Conservation (phyloP, 1,139 yeast genomes). For the Yamadazyma epiphylla region DNA sequence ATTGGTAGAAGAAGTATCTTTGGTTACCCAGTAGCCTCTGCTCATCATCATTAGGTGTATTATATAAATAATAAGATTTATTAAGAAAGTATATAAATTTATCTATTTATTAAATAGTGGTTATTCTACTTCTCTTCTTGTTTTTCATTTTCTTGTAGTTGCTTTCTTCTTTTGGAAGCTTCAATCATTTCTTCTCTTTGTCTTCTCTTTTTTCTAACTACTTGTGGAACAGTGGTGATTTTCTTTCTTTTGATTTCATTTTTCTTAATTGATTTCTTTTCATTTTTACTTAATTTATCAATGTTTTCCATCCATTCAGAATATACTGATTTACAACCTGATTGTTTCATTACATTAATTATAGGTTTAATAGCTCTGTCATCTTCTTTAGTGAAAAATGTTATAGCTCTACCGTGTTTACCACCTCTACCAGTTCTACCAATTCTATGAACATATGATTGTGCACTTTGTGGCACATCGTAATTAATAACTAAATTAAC, state of each 20-base stretch:
- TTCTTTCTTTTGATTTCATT: conserved; percentile 63
- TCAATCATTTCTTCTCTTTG: conserved; percentile 70
- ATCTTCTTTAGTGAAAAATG: conserved; percentile 92
- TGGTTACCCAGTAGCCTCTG: conserved; percentile 65
- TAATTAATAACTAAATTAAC: conserved; percentile 92
- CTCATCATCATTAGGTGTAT: conserved; percentile 19
- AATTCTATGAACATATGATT: conserved; percentile 93
- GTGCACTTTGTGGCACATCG: conserved; percentile 93
- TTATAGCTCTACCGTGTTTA: conserved; percentile 77
- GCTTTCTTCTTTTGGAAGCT: conserved; percentile 65
- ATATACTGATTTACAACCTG: conserved; percentile 66
- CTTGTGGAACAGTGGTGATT: conserved; percentile 83
- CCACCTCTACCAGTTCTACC: conserved; percentile 99
- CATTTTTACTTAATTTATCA: conserved; percentile 64
- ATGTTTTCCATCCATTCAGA: conserved; percentile 81
- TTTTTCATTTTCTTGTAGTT: not conserved
- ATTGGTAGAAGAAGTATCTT: conserved; percentile 92
- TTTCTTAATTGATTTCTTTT: conserved; percentile 61
- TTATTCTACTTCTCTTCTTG: not conserved
- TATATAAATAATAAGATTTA: conserved; percentile 1
- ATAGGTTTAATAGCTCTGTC: conserved; percentile 72
- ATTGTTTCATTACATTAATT: conserved; percentile 90
- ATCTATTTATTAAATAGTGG: conserved; percentile 1
- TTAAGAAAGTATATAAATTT: not conserved
- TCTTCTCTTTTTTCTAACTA: conserved; percentile 61